Base-by-base conservation (phyloP, 2,329 filamentous ascomycete genomes). In the Hysterium pulicare region DNA sequence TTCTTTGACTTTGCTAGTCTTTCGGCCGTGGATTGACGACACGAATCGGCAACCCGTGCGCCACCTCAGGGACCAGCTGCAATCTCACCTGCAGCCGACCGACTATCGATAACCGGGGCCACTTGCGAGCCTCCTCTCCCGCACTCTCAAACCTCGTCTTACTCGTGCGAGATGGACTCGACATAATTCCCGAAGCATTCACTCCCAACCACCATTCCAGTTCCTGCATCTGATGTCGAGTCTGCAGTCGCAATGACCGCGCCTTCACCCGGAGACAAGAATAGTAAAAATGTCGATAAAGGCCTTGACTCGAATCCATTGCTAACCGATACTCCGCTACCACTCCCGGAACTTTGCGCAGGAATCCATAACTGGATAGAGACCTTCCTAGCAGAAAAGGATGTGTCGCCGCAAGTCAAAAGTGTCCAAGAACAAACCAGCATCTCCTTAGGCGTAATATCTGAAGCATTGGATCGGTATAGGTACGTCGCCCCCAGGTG, bases 371-470 rank as follows among this genome's bases (percentile, higher is more conserved):
- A 67, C 48, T 78, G 79, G 63, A 72, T 94, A 46, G 71, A 78
- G 37, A 71, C 74, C 19, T 90, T 95, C 59, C 73, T 94, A 41
- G 72, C 72, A 35, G 75, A 82, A 50, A 67, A 79, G 23, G 72
- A 79, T 45, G 71, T 75, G 3, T 76, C 78, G 16, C 71, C 79
- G 41, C 66, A 79, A 33, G 68, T 90, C 44, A 73, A 70, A 53
- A 74, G 73, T 42, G 81, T 90, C 21, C 90, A 96, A 69, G 69
- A 72, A 44, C 90, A 93, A 72, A 86, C 87, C 34, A 78, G 81
- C 47, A 73, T 80, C 40, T 84, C 89, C 19, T 75, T 95, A 58
- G 75, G 69, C 17, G 82, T 95, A 17, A 82, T 96, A 44, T 78
- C 81, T 47, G 79, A 88, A 56, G 87, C 90, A 11, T 72, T 96